Base-by-base conservation (phyloP, 306 rosid genomes). In the Albizia julibrissin region DNA sequence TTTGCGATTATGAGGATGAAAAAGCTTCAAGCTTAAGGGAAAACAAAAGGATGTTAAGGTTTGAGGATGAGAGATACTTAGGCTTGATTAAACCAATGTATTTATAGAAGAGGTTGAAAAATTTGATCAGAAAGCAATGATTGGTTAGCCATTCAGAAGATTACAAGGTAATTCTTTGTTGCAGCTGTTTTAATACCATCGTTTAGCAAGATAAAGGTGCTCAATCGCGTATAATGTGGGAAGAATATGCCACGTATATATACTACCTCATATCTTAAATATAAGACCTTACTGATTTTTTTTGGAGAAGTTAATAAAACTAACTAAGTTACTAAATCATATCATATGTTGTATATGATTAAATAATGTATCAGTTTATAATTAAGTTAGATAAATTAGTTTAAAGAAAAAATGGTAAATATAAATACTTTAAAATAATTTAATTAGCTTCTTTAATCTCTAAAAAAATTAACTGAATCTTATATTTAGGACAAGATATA, bases 141-240 rank as follows among this genome's bases (percentile, higher is more conserved):
- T 64, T 1, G 77, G 87, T 77, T 42, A 65, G 82, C 82, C 49
- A 52, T 49, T 69, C 2, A 52, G 59, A 68, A 71, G 62, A 24
- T 39, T 26, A 77, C 85, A 66, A 85, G 6, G 78, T 14, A 18
- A 27, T 3, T 80, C 70, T 58, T 19, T 68, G 68, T 43, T 42
- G 84, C 81, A 50, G 80, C 72, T 54, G 76, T 79, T 50, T 62
- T 5, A 40, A 40, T 34, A 24, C 27, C 80, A 75, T 3, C 69
- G 58, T 75, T 72, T 54, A 69, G 34, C 64, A 79, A n/a, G 62
- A 56, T 3, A 37, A 47, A 21, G 21, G 39, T 1, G 31, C 31
- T 29, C 31, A 29, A 29, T 29, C 6, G 15, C 67, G 8, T 21
- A 64, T 12, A 21, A 40, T 56, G 13, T n/a, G 10, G 65, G 16